phyloP scores from a whole-genome alignment of 2,329 filamentous ascomycete genomes.

The Venturia effusa region DNA sequence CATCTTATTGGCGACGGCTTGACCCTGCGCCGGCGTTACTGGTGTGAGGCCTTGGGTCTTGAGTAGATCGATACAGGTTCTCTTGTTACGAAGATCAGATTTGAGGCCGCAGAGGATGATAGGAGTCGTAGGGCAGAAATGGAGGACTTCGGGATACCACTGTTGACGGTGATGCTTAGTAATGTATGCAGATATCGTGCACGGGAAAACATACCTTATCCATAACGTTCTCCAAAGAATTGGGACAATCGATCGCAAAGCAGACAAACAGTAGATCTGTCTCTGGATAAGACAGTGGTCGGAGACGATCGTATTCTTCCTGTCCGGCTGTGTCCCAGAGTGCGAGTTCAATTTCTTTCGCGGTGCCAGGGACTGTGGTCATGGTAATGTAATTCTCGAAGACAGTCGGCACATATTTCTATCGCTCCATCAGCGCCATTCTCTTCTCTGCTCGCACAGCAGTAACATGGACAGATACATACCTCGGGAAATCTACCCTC shows the following conservation, averaged over 20 bases:
- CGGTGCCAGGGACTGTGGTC: conserved; percentile 73
- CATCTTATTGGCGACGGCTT: conserved; percentile 85
- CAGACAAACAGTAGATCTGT: conserved; percentile 97
- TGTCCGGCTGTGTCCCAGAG: conserved; percentile 98
- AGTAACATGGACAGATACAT: conserved; percentile 15
- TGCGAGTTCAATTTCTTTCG: conserved; percentile 92
- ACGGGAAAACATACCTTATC: conserved; percentile 65
- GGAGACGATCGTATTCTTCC: conserved; percentile 94
- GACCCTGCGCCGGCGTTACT: conserved; percentile 83
- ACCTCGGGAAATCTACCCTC: conserved; percentile 99
- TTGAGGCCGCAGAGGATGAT: conserved; percentile 94
- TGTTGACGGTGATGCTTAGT: conserved; percentile 32
- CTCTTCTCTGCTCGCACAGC: not conserved
- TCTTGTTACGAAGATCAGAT: conserved; percentile 89
- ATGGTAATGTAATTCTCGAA: conserved; percentile 99
- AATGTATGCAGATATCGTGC: not conserved
- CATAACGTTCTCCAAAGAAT: conserved; percentile 95
- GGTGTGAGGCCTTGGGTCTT: conserved; percentile 95
- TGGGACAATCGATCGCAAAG: conserved; percentile 98
- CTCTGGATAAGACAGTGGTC: conserved; percentile 93
- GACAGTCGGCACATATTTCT: conserved; percentile 99
- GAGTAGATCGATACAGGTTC: conserved; percentile 95
- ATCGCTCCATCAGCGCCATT: conserved; percentile 7
- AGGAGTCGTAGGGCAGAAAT: conserved; percentile 96
- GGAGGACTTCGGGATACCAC: conserved; percentile 99